phyloP scores from a whole-genome alignment of 495 filamentous ascomycete genomes.

The Tuber melanosporum region DNA sequence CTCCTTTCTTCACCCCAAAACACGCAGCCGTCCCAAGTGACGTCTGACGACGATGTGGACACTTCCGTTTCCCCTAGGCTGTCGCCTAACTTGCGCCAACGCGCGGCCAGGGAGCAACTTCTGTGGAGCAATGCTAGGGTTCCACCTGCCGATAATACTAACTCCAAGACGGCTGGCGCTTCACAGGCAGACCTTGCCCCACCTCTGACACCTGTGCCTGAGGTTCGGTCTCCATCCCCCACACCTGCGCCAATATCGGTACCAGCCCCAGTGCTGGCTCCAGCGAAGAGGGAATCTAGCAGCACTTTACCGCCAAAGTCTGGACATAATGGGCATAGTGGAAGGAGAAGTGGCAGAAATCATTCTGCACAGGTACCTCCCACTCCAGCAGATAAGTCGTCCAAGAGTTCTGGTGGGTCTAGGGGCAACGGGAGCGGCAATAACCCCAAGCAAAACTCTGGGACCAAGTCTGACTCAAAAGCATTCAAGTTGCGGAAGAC shows the following conservation, averaged over 20 bases:
- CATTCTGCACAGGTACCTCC: neutral
- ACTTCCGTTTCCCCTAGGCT: slow-evolving; percentile 18
- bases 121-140: slow-evolving; percentile 36
- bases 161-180: slow-evolving; percentile 21
- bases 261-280: neutral
- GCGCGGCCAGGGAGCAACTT: slow-evolving; percentile 28
- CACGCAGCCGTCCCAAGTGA: slow-evolving; percentile 14
- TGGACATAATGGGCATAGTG: neutral
- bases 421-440: neutral
- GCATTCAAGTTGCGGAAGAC: neutral
- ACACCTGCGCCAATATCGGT: neutral
- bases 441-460: slow-evolving; percentile 4
- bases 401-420: neutral
- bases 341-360: neutral
- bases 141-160: slow-evolving; percentile 22
- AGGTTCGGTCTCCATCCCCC: slow-evolving; percentile 15
- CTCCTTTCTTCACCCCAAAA: slow-evolving; percentile 22
- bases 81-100: slow-evolving; percentile 35
- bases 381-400: neutral
- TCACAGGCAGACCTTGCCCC: slow-evolving; percentile 34
- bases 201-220: slow-evolving; percentile 23
- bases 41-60: slow-evolving; percentile 30
- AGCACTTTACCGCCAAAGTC: neutral
- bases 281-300: slow-evolving; percentile 6
- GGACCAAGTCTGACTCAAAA: neutral